Conservation (phyloP, 495 filamentous ascomycete genomes). For the Xylaria scruposa region DNA sequence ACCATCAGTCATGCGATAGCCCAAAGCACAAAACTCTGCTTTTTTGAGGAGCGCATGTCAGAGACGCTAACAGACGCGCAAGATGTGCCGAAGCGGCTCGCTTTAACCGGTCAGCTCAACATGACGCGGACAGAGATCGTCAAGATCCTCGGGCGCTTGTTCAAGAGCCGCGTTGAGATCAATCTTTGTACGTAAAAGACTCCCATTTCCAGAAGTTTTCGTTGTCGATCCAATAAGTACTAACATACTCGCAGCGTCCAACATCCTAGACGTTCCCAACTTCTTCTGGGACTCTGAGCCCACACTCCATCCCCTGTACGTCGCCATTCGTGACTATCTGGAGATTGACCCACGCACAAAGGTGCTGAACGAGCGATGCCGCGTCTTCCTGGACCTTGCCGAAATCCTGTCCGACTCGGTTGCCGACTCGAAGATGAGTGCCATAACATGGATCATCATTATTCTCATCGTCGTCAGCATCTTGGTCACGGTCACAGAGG, state of each 20-base stretch:
- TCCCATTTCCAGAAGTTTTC: background rate
- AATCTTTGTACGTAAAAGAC: conserved; percentile 80
- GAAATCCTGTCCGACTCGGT: conserved; percentile 94
- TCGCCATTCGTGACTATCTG: conserved; percentile 93
- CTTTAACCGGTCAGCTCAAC: conserved; percentile 86
- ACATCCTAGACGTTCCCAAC: conserved; percentile 95
- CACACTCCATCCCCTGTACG: conserved; percentile 91
- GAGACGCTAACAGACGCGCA: conserved; percentile 92
- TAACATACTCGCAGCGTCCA: conserved; percentile 68
- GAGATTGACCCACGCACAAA: conserved; percentile 95
- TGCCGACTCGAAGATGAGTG: conserved; percentile 90
- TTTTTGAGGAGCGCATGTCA: conserved; percentile 97
- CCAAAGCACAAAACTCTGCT: conserved; percentile 94
- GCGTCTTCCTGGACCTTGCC: conserved; percentile 94
- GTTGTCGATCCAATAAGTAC: conserved; percentile 10
- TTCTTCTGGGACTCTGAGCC: conserved; percentile 99
- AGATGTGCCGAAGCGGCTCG: conserved; percentile 85
- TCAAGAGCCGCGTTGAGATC: conserved; percentile 94
- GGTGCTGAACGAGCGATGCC: conserved; percentile 94
- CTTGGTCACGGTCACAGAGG: conserved; percentile 87
- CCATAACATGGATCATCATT: conserved; percentile 98
- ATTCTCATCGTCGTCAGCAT: conserved; percentile 90
- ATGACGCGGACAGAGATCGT: conserved; percentile 94
- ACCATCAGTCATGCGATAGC: conserved; percentile 97
- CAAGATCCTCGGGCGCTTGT: conserved; percentile 85